These are phyloP conservation scores for Mycena chlorophos DNA, from an alignment of 768 basidiomycete genomes.

Conservation along the genomic window DNA sequence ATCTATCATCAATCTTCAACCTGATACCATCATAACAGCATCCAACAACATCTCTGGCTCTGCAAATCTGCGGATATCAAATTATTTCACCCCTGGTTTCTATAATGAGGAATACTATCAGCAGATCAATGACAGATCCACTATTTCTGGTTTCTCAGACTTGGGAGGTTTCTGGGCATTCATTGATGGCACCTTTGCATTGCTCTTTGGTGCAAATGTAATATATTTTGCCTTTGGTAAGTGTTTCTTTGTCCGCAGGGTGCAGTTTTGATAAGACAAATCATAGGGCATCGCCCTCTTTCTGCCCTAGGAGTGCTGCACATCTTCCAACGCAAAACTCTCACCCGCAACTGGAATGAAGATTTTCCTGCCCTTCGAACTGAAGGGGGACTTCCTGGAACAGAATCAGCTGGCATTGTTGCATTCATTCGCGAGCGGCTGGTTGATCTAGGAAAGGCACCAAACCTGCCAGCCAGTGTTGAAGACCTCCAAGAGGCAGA, in stretches of 20 bases:
- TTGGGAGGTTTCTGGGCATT: constrained; percentile 11
- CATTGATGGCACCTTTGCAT: constrained; percentile 4
- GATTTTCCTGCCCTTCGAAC: constrained; percentile 9
- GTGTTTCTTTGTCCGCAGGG: neutral
- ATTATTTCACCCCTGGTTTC: too few species aligned
- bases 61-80: too few species aligned
- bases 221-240: constrained; percentile 9
- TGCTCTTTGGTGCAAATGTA: constrained; percentile 12
- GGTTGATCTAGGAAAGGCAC: too few species aligned
- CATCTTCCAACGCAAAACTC: neutral
- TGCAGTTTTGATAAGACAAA: neutral
- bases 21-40: too few species aligned
- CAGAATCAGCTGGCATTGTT: too few species aligned
- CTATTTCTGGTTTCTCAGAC: neutral
- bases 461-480: too few species aligned
- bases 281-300: constrained; percentile 3
- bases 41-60: too few species aligned
- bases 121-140: neutral
- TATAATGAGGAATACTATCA: neutral
- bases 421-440: too few species aligned
- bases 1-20: too few species aligned
- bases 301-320: constrained; percentile 10
- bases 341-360: constrained; percentile 4
- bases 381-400: neutral
- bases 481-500: too few species aligned